Conservation (phyloP, 2,329 filamentous ascomycete genomes). For the Aspergillus sp. region DNA sequence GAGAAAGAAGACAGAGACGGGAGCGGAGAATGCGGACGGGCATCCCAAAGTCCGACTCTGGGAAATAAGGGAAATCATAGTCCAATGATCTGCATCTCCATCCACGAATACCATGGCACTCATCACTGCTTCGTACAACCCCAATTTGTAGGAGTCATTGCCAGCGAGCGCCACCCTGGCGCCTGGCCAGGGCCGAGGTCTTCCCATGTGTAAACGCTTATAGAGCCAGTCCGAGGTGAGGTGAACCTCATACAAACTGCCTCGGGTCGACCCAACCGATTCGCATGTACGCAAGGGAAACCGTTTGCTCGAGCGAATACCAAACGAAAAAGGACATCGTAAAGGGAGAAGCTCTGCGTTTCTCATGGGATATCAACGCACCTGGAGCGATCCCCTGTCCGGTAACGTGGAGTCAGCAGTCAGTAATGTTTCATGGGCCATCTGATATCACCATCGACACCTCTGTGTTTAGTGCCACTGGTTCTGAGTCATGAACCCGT, state of each 20-base stretch:
- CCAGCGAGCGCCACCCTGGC: too few species aligned
- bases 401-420: not conserved
- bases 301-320: not conserved
- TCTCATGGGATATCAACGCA: not conserved
- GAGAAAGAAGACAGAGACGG: not conserved
- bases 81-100: not conserved
- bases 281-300: not conserved
- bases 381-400: not conserved
- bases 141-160: not conserved
- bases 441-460: slow-evolving; percentile 3
- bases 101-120: slow-evolving; percentile 14
- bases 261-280: not conserved
- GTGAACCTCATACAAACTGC: not conserved
- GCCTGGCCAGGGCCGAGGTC: too few species aligned
- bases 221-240: too few species aligned
- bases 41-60: not conserved
- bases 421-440: not conserved
- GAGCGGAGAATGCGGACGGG: not conserved
- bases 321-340: not conserved
- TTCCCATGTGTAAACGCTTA: too few species aligned
- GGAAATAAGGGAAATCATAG: slow-evolving; percentile 3
- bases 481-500: slow-evolving; percentile 76
- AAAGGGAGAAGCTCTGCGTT: not conserved
- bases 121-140: slow-evolving; percentile 15
- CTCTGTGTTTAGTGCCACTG: slow-evolving; percentile 62